Base-by-base conservation (phyloP, 495 filamentous ascomycete species). In the Aspergillus wentii region DNA sequence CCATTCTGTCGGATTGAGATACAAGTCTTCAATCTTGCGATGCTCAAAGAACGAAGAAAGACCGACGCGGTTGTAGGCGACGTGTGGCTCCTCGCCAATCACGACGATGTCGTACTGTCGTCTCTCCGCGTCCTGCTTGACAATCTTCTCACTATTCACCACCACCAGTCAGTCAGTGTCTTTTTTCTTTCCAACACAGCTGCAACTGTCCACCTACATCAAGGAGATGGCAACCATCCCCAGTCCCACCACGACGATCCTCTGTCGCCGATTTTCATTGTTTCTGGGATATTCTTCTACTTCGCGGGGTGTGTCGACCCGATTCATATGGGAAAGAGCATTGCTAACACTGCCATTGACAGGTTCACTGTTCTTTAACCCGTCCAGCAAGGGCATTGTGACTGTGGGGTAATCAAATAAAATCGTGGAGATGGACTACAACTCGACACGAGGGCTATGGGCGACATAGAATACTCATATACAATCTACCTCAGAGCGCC, bases 51-150 rank as follows among this genome's bases (percentile, higher is more conserved):
- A 97, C 26, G 80, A 85, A 5, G 89, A 95, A 26, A 97, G 72
- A n/a, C 91, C 91, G 15, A 97, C 91, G 33, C 91, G 84, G 52
- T 97, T 97, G 62, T 97, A 97, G 2, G 91, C 91, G 43, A 95
- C 64, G 64, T 97, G 85, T 1, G 83, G 66, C 56, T 97, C 91
- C 52, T 97, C 91, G 52, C 91, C 91, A 55, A 97, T 86, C 22
- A 95, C 90, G 7, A 90, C 69, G 30, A 97, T 78, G 53, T 94
- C 80, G 57, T 86, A 95, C 59, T 88, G 82, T 21, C 81, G 72
- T 41, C 78, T 58, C 46, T 85, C 80, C 0, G 77, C 77, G 55
- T 95, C 90, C 29, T 85, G 78, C 48, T 95, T 95, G 53, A 95
- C 73, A 19, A 95, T 57, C 62, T 95, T 95, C 61, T 97, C 91